Conservation (phyloP, 768 basidiomycete species). For the Hortiboletus campestris region DNA sequence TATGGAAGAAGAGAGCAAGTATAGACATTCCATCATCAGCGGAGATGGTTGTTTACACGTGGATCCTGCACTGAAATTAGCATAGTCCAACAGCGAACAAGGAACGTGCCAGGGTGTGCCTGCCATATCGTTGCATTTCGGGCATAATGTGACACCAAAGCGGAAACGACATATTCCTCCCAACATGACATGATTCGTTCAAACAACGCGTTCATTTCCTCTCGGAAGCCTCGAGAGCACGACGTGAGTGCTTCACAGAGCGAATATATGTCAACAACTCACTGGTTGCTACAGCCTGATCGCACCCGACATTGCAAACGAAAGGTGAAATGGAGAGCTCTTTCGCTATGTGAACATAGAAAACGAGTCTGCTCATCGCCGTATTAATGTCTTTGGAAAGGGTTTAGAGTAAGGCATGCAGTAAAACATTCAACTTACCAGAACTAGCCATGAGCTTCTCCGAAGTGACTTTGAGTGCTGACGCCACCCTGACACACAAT, state of each 20-base stretch:
- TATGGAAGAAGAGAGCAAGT: slow-evolving; percentile 51
- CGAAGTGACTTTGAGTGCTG: slow-evolving; percentile 39
- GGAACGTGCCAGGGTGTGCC: slow-evolving; percentile 10
- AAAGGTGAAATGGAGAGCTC: slow-evolving; percentile 47
- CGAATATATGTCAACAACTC: slow-evolving; percentile 10
- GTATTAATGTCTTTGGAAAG: slow-evolving; percentile 5
- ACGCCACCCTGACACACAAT: slow-evolving; percentile 42
- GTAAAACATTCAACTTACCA: slow-evolving; percentile 32
- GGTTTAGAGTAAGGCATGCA: not conserved
- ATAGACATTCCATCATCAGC: slow-evolving; percentile 51
- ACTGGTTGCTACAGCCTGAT: slow-evolving; percentile 37
- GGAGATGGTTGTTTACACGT: slow-evolving; percentile 46
- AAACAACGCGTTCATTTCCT: slow-evolving; percentile 40
- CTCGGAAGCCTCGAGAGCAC: slow-evolving; percentile 46
- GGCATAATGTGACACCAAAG: slow-evolving; percentile 20
- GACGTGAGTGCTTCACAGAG: slow-evolving; percentile 4
- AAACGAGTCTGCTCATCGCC: slow-evolving; percentile 38
- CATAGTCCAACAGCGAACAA: slow-evolving; percentile 1
- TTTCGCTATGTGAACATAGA: slow-evolving; percentile 49
- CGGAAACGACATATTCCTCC: slow-evolving; percentile 44
- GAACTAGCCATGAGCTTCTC: slow-evolving; percentile 29
- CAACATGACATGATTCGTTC: slow-evolving; percentile 51
- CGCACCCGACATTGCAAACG: slow-evolving; percentile 43
- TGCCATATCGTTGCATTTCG: slow-evolving; percentile 4
- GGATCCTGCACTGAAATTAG: slow-evolving; percentile 19